These are phyloP conservation scores for Glycine latifolia DNA, from an alignment of 306 rosid genomes.

Conservation along the genomic window DNA sequence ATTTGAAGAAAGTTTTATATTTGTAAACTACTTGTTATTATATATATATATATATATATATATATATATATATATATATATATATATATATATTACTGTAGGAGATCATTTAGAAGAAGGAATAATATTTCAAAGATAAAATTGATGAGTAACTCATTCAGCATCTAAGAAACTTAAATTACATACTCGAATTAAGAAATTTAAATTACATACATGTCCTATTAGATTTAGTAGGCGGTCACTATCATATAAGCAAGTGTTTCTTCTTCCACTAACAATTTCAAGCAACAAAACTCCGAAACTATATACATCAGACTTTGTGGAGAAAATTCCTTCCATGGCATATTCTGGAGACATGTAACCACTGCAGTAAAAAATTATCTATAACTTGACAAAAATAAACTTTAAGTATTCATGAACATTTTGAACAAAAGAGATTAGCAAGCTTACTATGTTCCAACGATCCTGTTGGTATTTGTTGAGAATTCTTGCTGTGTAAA, in stretches of 20 bases:
- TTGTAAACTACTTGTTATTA: too few relatives aligned
- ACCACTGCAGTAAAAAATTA: not conserved
- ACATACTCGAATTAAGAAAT: too few relatives aligned
- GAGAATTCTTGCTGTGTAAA: not conserved
- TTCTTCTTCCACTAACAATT: conserved; percentile 45
- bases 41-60: too few relatives aligned
- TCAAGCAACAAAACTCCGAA: conserved; percentile 46
- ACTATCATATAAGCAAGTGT: conserved; percentile 2
- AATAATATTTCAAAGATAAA: too few relatives aligned
- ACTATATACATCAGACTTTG: conserved; percentile 31
- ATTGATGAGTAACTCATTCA: too few relatives aligned
- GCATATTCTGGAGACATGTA: not conserved
- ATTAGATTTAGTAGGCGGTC: not conserved
- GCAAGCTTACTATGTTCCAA: not conserved
- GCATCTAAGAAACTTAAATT: too few relatives aligned
- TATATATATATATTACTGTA: too few relatives aligned
- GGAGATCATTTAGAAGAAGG: not conserved
- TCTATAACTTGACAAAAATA: not conserved
- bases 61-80: too few relatives aligned
- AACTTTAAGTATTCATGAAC: not conserved
- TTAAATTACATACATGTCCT: not conserved
- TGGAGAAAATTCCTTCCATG: not conserved
- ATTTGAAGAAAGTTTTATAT: not conserved
- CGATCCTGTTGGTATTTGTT: not conserved
- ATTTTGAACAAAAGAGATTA: not conserved